Conservation (phyloP, 164 flowering plant genomes). For the Macadamia integrifolia region DNA sequence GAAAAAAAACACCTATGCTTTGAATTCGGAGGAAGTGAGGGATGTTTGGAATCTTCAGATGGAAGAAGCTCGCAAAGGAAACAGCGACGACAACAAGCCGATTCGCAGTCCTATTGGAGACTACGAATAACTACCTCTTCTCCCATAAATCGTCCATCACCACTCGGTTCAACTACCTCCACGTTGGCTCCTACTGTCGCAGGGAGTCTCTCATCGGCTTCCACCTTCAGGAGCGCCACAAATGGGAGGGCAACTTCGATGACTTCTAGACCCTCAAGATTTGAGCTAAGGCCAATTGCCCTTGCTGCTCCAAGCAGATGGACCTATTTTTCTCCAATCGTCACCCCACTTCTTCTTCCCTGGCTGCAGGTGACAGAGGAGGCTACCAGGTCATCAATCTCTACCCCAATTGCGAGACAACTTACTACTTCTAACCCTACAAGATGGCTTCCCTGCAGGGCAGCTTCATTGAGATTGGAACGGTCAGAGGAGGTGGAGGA, state of each 20-base stretch:
- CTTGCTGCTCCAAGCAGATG: conserved; percentile 72
- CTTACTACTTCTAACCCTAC: conserved; percentile 61
- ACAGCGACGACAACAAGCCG: conserved; percentile 9
- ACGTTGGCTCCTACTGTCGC: conserved; percentile 12
- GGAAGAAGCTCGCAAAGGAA: conserved; percentile 25
- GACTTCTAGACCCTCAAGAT: conserved; percentile 62
- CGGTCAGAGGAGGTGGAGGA: too few species aligned
- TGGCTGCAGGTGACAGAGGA: conserved; percentile 1
- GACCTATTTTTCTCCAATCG: conserved; percentile 64
- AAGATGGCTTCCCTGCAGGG: conserved; percentile 69
- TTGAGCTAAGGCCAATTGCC: conserved; percentile 75
- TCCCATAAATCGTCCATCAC: conserved; percentile 25
- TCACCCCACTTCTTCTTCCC: conserved; percentile 11
- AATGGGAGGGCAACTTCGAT: too few species aligned
- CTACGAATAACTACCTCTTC: conserved; percentile 11
- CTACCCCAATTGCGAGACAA: conserved; percentile 86
- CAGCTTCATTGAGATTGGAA: too few species aligned
- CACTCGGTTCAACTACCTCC: conserved; percentile 29
- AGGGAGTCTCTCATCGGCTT: too few species aligned
- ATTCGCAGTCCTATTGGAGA: not conserved
- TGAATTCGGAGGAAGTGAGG: not conserved
- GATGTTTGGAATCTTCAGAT: conserved; percentile 25
- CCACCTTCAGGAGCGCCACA: too few species aligned
- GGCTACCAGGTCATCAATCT: conserved; percentile 55
- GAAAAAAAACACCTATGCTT: not conserved